Evolutionary conservation across 1,284 basidiomycete species (phyloP), one percentile per base, ranked within the genome.

Genomic region (Ustilago esculenta): DNA sequence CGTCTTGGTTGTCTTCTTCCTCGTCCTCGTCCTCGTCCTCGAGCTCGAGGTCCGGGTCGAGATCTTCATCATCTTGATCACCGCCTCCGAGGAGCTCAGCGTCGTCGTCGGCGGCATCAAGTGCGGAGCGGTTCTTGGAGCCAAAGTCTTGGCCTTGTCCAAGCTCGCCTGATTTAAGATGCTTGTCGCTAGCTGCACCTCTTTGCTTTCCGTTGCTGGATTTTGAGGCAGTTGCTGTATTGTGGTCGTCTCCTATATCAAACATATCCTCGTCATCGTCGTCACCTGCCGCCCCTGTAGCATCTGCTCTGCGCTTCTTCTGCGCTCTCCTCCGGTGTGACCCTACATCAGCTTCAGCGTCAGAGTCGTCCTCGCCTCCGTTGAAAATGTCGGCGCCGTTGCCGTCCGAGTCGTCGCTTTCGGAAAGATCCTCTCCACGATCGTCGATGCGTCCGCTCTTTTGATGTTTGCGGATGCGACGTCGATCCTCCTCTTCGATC

Each of bases 211-310:
- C 20, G 37, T 54, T 65, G n/a, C 25, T 29, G 1, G 48, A 30
- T 10, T 24, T 34, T 25, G 60, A 41, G 11, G 9, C 18, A 9
- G 35, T 36, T 15, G 40, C 15, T 5, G 27, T 48, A 10, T 59
- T 57, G 23, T 66, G 65, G 3, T 66, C 58, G n/a, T 67, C 69
- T 7, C 33, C 70, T 8, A 63, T 27, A 14, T 89, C 90, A 82
- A 96, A 96, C 91, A 98, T 96, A 79, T 94, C 92, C 45, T 92
- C 89, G 55, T 86, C 85, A 11, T 64, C 65, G 20, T 78, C 77
- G 8, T 66, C 84, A 14, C 81, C 83, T 7, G 41, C 61, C 17
- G 45, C 61, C 11, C 55, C 61, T 32, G 54, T 27, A 11, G 54
- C 61, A n/a, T 83, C 83, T 2, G 81, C 84, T 20, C 84, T 87